Base-by-base conservation (phyloP, 2,329 filamentous ascomycete genomes). In the Sporothrix luriei region DNA sequence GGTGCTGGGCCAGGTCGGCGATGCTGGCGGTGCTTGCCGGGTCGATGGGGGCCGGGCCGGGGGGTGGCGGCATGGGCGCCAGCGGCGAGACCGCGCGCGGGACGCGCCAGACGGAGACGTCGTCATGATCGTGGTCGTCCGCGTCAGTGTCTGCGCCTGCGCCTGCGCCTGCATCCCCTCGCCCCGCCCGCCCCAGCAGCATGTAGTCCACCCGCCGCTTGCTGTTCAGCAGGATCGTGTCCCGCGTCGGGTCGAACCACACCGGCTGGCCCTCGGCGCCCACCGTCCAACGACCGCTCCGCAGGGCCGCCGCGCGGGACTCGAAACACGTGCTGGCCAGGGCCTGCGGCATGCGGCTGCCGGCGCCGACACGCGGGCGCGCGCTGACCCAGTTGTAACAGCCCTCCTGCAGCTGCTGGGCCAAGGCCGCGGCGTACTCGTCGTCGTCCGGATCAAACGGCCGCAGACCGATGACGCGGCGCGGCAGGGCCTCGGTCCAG, bases 211-310 rank as follows among this genome's bases (percentile, higher is more conserved):
- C 16, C 6, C 48, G 21, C n/a, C 33, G 62, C 24, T 48, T 59
- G 46, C 57, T 66, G 54, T 71, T 71, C 14, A 72, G 54, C 24
- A 72, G 16, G 2, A 72, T 26, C 4, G 65, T 69, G 49, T 72
- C 71, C 33, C 66, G 68, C 24, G 5, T 0, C 14, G 66, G 49
- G 59, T 72, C 61, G 49, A 71, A 67, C 68, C 68, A 72, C 3
- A 71, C 61, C 10, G 57, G 64, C 49, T 21, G 6, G 52, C 64
- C 64, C 38, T 38, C 43, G 29, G 69, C 67, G 26, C 69, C 69
- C 7, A 19, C 21, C 13, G 14, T 66, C 71, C 71, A 71, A 16
- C 65, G 13, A 19, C 71, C 71, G 16, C 2, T 21, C 16, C 55
- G 19, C 26, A 38, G 24, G 6, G 54, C 68, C 4, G 51, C 48